Evolutionary conservation across 2,329 filamentous ascomycete genomes (phyloP), one percentile per base, ranked within the genome.

Genomic region (Xylaria sp.): DNA sequence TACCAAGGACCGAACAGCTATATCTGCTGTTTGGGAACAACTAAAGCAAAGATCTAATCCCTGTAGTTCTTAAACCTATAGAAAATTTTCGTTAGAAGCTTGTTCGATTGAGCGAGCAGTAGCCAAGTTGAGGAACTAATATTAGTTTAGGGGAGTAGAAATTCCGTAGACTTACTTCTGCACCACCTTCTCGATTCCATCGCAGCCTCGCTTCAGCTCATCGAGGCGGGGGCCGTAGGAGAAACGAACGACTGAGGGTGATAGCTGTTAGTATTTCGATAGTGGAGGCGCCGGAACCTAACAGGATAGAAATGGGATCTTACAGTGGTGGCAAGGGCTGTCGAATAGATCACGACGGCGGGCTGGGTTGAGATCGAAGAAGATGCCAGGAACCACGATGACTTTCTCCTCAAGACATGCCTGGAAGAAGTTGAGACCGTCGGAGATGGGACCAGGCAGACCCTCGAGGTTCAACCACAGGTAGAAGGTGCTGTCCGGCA

Each of bases 391-490:
- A 4, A 98, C 94, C 17, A 97, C 93, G 73, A 97, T 97, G 68
- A 96, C 92, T 83, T 96, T 96, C 82, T 97, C 93, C 72, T 91
- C 87, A 44, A 98, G 81, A 74, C 95, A 95, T 29, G 93, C 93
- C 75, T 95, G 88, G 87, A 98, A 97, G 85, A 98, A 98, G 81
- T 96, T 97, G 72, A 98, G 81, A 8, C 94, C 94, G 75, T 98
- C 94, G 62, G 90, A 89, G 75, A 98, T 96, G 64, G 88, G 85
- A n/a, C 85, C 84, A 0, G 94, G 91, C 2, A 95, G 81, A 48
- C 84, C 83, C 76, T 82, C 88, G 69, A 85, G 87, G 78, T 83
- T 85, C 63, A 87, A 77, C 85, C 85, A 97, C 70, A 97, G 86
- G 81, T 98, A 98, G 77, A 98, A 98, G 0, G 94, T 98, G 64